Percentiles rank a stretch among this genome's conserved stretches.
Conservation (phyloP, 2,329 filamentous ascomycete genomes). For the Daldinia sp. region DNA sequence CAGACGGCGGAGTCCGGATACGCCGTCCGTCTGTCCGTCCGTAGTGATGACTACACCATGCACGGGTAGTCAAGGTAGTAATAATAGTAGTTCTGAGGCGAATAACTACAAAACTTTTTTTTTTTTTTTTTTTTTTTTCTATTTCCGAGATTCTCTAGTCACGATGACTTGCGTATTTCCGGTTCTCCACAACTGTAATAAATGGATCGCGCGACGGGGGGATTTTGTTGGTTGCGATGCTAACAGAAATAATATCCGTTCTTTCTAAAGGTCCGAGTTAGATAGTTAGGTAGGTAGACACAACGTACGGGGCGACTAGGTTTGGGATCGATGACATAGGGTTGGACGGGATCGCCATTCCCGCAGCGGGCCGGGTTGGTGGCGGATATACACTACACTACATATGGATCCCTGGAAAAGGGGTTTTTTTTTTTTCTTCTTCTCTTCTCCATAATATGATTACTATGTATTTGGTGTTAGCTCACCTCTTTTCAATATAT, state of each 20-base stretch:
- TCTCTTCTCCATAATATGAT: neutral
- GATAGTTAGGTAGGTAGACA: too few species aligned
- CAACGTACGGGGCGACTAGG: too few species aligned
- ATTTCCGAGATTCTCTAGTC: neutral
- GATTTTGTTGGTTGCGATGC: neutral
- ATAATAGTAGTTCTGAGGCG: too few species aligned
- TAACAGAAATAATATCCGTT: neutral
- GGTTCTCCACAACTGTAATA: neutral
- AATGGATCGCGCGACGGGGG: neutral
- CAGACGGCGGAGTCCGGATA: neutral
- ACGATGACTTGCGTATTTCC: neutral
- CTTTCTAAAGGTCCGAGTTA: neutral
- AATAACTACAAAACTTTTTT: too few species aligned
- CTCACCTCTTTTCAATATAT: neutral
- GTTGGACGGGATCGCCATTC: slow-evolving; percentile 21
- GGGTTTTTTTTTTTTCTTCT: neutral
- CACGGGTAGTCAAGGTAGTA: too few species aligned
- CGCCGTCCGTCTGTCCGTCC: neutral
- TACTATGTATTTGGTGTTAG: too few species aligned
- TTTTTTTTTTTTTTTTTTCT: too few species aligned
- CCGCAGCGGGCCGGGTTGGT: slow-evolving; percentile 14
- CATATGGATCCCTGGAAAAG: neutral
- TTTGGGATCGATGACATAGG: slow-evolving; percentile 1
- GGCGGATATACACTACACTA: neutral
- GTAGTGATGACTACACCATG: neutral